Conservation (phyloP, 352 stramenopile species). For the Phytophthora quininea region DNA sequence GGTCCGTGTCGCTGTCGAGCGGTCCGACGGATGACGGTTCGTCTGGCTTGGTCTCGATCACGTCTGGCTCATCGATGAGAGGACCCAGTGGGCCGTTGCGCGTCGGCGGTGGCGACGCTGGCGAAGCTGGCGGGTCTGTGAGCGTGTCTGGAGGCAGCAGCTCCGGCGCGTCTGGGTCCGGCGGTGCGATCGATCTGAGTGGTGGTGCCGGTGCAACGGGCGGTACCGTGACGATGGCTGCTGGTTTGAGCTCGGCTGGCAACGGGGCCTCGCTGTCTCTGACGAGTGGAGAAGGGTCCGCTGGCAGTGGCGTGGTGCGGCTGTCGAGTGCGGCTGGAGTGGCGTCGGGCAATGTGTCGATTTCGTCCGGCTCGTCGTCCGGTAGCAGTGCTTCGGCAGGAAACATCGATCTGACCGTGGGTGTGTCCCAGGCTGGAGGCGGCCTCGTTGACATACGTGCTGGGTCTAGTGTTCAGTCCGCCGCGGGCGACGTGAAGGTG, state of each 20-base stretch:
- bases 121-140: background rate
- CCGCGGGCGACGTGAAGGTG: background rate
- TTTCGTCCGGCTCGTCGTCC: conserved; percentile 3
- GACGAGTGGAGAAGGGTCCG: background rate
- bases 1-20: background rate
- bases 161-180: background rate
- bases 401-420: conserved; percentile 1
- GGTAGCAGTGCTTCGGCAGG: background rate
- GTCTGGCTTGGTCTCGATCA: background rate
- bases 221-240: background rate
- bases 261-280: background rate
- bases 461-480: background rate
- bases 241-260: background rate
- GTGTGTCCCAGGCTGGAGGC: background rate
- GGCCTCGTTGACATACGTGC: background rate
- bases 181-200: background rate
- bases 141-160: background rate
- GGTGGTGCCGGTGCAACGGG: background rate
- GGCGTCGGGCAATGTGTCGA: background rate
- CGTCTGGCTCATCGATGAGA: background rate
- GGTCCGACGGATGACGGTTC: background rate
- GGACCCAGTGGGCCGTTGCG: background rate
- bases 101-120: background rate
- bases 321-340: conserved; percentile 1
- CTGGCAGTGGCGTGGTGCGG: background rate